These are phyloP conservation scores for Phaffomyces opuntiae DNA, from an alignment of 805 yeast species.

Conservation along the genomic window DNA sequence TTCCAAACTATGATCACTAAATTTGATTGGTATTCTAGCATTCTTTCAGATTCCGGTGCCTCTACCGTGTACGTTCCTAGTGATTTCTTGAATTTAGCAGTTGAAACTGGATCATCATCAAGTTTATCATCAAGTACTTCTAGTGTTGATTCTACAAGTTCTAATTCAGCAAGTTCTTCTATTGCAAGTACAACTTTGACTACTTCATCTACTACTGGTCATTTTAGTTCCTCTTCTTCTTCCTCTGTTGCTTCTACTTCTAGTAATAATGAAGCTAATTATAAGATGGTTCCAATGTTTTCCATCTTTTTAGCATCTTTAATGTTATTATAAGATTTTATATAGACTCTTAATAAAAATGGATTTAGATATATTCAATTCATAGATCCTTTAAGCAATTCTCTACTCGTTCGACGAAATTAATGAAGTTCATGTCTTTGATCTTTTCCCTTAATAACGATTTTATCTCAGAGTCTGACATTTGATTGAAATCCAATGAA, in stretches of 20 bases:
- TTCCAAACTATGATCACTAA: conserved; percentile 29
- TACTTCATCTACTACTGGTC: background rate
- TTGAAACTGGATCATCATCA: background rate
- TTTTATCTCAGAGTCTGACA: conserved; percentile 16
- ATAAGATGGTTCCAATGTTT: conserved; percentile 8
- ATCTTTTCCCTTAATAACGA: conserved; percentile 14
- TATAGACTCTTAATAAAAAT: too few relatives aligned
- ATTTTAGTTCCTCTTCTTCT: background rate
- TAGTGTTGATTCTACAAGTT: background rate
- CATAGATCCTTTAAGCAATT: conserved; percentile 13
- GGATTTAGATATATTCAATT: background rate
- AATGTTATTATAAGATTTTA: conserved; percentile 3
- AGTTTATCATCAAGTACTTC: background rate
- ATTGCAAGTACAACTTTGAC: background rate
- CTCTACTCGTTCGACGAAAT: conserved; percentile 21
- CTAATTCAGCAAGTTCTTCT: background rate
- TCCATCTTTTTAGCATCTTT: conserved; percentile 8
- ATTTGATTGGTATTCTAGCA: conserved; percentile 17
- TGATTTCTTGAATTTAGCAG: conserved; percentile 14
- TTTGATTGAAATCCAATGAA: background rate
- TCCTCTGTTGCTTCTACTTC: background rate
- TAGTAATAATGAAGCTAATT: conserved; percentile 3
- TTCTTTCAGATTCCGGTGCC: conserved; percentile 13
- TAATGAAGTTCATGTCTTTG: conserved; percentile 18
- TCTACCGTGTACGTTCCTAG: conserved; percentile 17